Conservation (phyloP, 352 stramenopile species). For the Phytophthora macrochlamydospora region DNA sequence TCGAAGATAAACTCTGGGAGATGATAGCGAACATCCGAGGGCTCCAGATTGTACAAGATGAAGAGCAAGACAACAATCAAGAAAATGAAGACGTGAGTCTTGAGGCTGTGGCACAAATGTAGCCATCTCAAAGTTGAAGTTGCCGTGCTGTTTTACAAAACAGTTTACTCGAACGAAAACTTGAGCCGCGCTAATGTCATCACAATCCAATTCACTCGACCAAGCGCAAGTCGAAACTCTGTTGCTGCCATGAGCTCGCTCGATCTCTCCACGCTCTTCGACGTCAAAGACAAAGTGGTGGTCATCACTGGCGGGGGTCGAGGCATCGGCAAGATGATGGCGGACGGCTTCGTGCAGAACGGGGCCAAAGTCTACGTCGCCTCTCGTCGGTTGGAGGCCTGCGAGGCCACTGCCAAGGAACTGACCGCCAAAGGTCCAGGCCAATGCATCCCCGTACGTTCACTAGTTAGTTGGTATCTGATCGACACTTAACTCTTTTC, state of each 20-base stretch:
- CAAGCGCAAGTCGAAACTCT: constrained; percentile 7
- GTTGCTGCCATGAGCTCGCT: constrained; percentile 20
- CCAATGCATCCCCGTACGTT: constrained; percentile 59
- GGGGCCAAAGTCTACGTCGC: constrained; percentile 95
- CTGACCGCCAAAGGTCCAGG: constrained; percentile 65
- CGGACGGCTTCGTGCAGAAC: constrained; percentile 91
- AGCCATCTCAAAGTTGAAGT: not conserved
- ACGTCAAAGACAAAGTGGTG: constrained; percentile 78
- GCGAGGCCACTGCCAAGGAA: constrained; percentile 72
- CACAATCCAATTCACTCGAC: constrained; percentile 11
- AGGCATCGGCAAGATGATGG: constrained; percentile 97
- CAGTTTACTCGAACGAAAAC: not conserved
- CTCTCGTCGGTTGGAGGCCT: constrained; percentile 85
- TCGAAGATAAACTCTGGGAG: constrained; percentile 32
- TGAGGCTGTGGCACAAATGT: not conserved
- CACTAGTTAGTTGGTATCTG: no score
- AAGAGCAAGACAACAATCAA: not conserved
- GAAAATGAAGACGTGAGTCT: not conserved
- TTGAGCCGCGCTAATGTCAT: not conserved
- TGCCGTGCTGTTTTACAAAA: not conserved
- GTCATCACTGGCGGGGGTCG: constrained; percentile 95
- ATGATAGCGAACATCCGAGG: constrained; percentile 14
- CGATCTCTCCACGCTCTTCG: constrained; percentile 28
- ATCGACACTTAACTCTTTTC: not conserved
- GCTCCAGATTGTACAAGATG: not conserved